A percentile compares a stretch with the other conserved stretches of the same genome.
These are phyloP conservation scores for Neophaeococcomyces mojaviensis DNA, from an alignment of 2,329 filamentous ascomycete species.

Conservation along the genomic window DNA sequence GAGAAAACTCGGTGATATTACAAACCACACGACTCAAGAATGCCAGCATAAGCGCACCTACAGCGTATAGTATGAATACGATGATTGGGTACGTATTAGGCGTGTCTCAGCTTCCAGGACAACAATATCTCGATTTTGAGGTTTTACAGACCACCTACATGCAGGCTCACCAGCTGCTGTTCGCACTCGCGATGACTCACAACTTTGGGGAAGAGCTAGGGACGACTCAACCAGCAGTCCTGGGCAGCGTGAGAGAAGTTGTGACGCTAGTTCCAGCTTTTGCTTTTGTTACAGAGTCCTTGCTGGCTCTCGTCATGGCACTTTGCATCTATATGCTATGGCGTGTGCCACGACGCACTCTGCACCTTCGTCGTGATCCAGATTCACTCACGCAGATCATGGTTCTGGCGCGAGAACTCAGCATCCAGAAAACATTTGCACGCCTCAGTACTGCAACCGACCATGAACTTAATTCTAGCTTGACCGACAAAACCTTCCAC, in stretches of 20 bases:
- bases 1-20: not conserved
- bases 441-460: not conserved
- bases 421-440: not conserved
- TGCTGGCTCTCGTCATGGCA: not conserved
- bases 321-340: not conserved
- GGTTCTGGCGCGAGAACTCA: not conserved
- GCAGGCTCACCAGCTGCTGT: conserved; percentile 37
- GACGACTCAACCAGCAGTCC: not conserved
- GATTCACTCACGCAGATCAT: not conserved
- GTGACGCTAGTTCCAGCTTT: not conserved
- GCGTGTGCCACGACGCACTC: not conserved
- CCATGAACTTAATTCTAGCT: not conserved
- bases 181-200: conserved; percentile 25
- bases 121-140: conserved; percentile 29
- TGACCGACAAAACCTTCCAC: too few relatives aligned
- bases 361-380: not conserved
- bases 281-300: not conserved
- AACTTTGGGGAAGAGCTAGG: not conserved
- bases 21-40: conserved; percentile 2
- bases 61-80: conserved; percentile 23
- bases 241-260: not conserved
- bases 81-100: conserved; percentile 36
- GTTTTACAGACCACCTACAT: conserved; percentile 30
- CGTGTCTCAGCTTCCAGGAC: conserved; percentile 19
- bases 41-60: conserved; percentile 16